Base-by-base conservation (phyloP, 352 stramenopile species). In the Globisporangium paroecandrum region DNA sequence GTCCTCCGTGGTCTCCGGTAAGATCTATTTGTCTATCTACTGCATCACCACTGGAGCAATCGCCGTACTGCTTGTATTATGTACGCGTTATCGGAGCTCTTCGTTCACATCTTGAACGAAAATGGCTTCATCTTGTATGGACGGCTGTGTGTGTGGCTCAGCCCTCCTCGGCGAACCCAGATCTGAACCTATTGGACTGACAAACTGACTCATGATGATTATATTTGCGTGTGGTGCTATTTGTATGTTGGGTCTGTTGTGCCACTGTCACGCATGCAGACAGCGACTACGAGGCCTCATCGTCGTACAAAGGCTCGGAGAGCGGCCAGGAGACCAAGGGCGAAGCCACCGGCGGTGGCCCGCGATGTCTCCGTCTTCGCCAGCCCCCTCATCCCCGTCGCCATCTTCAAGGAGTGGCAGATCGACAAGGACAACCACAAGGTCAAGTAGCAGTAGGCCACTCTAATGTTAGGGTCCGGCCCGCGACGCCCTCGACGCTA, bases 1-100 rank as follows among this genome's bases (percentile, higher is more conserved):
- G 24, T 61, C 69, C 15, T 69, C 51, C 25, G 47, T 72, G 43
- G 22, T 85, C 60, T 68, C 64, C 6, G 66, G 60, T 71, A 66
- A 32, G 66, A 18, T 51, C 15, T 49, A 18, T 47, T 15, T 49
- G n/a, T 51, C 43, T 49, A 51, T 51, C 43, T 24, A 51, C 43
- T 51, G 18, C 12, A 24, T 51, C 22, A 24, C 24, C 38, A 5
- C 38, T 46, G 12, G 38, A 46, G 18, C 43, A 51, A 51, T 51
- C 43, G 43, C 43, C 18, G 18, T 22, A 51, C 12, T 51, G 43
- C 43, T 51, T 51, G 12, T 51, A 13, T 20, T 38, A 38, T 38
- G 13, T 20, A 13, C 13, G 13, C 13, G 38, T 12, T 10, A 51
- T 51, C 18, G 43, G 43, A 51, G 43, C 43, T 51, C 18, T 51